Evolutionary conservation across 75 land plant species (phyloP).

Genomic region (Cupressus sempervirens): DNA sequence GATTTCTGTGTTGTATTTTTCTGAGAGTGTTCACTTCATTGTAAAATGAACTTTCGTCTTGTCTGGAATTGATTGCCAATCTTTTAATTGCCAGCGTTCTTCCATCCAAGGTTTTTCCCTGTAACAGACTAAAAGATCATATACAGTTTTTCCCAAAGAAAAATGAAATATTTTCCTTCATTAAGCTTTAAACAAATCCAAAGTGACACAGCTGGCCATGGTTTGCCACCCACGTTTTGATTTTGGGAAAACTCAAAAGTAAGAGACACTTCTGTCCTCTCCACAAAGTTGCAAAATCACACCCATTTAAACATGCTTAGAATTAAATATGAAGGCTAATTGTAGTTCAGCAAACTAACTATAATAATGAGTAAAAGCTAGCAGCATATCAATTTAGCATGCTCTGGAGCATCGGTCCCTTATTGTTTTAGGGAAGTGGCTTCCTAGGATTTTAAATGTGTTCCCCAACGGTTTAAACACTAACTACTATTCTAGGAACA

Average conservation of each 20-base stretch:
- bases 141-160: background rate
- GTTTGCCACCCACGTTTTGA: background rate
- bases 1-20: constrained; percentile 50
- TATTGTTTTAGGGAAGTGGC: background rate
- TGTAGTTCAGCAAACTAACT: background rate
- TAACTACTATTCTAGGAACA: background rate
- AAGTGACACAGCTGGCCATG: background rate
- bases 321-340: background rate
- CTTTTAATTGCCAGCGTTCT: constrained; percentile 33
- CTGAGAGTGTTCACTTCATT: constrained; percentile 41
- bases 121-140: constrained; percentile 5
- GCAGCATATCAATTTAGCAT: background rate
- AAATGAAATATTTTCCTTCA: background rate
- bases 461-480: background rate
- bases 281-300: background rate
- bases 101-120: constrained; percentile 25
- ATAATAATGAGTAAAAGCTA: background rate
- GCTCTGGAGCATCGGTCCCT: background rate
- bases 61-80: constrained; percentile 6
- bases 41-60: constrained; percentile 16
- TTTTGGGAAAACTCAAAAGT: background rate
- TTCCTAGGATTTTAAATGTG: background rate
- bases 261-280: background rate
- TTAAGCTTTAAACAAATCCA: background rate
- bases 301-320: background rate